Evolutionary conservation across 352 stramenopile species (phyloP).

Genomic region (Pythium chondricola): DNA sequence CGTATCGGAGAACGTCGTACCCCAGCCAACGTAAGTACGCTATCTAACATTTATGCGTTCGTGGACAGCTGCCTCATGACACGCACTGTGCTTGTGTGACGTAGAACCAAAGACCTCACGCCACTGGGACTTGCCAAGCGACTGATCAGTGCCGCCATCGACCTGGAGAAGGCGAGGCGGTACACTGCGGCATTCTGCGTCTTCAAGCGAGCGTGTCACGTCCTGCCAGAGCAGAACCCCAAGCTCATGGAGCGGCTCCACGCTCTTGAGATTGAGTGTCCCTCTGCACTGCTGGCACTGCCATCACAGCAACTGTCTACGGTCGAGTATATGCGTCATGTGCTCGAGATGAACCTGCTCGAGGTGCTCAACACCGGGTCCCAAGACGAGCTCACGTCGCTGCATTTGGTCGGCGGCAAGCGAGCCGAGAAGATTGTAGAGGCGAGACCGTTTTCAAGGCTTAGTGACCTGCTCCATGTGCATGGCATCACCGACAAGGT

Average conservation of each 20-base stretch:
- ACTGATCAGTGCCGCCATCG: conserved; percentile 48
- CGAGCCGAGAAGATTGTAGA: conserved; percentile 37
- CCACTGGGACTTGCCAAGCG: conserved; percentile 42
- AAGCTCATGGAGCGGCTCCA: conserved; percentile 40
- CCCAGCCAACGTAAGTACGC: too few species aligned
- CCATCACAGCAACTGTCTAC: conserved; percentile 39
- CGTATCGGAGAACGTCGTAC: background rate
- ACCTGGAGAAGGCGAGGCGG: conserved; percentile 37
- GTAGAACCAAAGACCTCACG: conserved; percentile 20
- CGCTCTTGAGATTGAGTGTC: conserved; percentile 25
- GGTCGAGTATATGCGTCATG: conserved; percentile 22
- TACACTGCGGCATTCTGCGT: conserved; percentile 33
- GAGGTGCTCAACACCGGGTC: conserved; percentile 38
- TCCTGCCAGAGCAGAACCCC: conserved; percentile 38
- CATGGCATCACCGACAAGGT: conserved; percentile 40
- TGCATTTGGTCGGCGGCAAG: conserved; percentile 50
- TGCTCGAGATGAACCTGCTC: conserved; percentile 49
- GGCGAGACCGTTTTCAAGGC: conserved; percentile 34
- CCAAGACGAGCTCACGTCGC: conserved; percentile 29
- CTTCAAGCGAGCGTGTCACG: conserved; percentile 44
- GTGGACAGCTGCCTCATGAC: too few species aligned
- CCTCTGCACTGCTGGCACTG: conserved; percentile 10
- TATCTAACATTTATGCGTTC: too few species aligned
- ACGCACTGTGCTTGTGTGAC: background rate
- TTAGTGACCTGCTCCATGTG: conserved; percentile 35